phyloP scores from a whole-genome alignment of 1,284 basidiomycete species.

The Wallemia mellicola region DNA sequence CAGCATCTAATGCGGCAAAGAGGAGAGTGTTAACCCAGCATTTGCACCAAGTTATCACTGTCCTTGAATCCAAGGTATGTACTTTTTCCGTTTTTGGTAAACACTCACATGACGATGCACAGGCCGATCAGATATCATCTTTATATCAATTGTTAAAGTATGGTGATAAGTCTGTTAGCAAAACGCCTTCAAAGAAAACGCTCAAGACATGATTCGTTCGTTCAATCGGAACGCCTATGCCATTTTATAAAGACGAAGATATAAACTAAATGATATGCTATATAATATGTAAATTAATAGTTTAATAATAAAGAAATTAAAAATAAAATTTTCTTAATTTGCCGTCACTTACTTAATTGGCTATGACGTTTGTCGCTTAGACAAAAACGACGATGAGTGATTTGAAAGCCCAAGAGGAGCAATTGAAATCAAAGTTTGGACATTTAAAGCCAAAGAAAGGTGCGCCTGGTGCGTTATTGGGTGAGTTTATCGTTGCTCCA shows the following conservation, averaged over 20 bases:
- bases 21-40: constrained; percentile 54
- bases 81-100: background rate
- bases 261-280: too few relatives aligned
- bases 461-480: background rate
- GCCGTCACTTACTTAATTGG: background rate
- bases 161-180: constrained; percentile 21
- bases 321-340: background rate
- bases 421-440: background rate
- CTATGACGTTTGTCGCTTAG: background rate
- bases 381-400: background rate
- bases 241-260: too few relatives aligned
- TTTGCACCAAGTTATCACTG: constrained; percentile 58
- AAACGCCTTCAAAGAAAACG: background rate
- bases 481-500: background rate
- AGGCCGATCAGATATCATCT: constrained; percentile 67
- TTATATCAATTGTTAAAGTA: constrained; percentile 47
- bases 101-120: constrained; percentile 2
- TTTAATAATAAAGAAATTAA: too few relatives aligned
- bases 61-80: constrained; percentile 50
- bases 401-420: background rate
- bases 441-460: background rate
- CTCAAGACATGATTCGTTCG: too few relatives aligned
- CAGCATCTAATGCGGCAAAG: constrained; percentile 41
- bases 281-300: too few relatives aligned
- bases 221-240: too few relatives aligned